Percentiles rank a stretch among this genome's conserved stretches.
Conservation (phyloP, 148 eudicot species). For the Drosera capensis region DNA sequence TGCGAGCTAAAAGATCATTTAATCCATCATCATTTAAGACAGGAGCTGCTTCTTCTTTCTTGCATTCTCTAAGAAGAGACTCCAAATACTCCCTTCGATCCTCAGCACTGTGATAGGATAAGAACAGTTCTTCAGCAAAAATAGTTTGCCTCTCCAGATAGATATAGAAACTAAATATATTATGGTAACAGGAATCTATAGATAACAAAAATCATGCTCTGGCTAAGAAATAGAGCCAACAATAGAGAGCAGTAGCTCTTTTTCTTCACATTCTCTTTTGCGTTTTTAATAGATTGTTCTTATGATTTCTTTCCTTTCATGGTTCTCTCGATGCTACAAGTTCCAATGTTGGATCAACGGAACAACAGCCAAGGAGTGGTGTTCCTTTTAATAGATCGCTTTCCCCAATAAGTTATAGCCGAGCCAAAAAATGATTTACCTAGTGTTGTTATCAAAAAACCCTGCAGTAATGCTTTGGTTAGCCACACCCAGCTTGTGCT, state of each 20-base stretch:
- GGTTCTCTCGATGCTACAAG: too few species aligned
- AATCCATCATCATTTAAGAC: slow-evolving; percentile 85
- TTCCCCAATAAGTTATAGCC: not conserved
- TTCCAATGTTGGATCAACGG: too few species aligned
- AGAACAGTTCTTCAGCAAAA: slow-evolving; percentile 2
- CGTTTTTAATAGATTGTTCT: too few species aligned
- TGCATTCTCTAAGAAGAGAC: slow-evolving; percentile 78
- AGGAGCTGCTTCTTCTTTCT: slow-evolving; percentile 97
- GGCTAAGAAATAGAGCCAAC: too few species aligned
- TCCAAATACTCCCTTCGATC: slow-evolving; percentile 98
- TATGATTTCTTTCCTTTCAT: too few species aligned
- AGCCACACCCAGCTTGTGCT: slow-evolving; percentile 98
- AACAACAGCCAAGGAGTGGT: too few species aligned
- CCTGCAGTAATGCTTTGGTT: slow-evolving; percentile 99
- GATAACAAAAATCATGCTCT: not conserved
- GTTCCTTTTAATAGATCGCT: too few species aligned
- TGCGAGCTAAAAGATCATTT: slow-evolving; percentile 88
- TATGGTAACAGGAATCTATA: not conserved
- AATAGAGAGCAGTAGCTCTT: too few species aligned
- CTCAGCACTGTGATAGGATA: slow-evolving; percentile 57
- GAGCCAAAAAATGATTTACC: slow-evolving; percentile 28
- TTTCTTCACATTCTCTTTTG: too few species aligned
- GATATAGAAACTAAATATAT: too few species aligned
- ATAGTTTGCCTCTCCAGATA: not conserved
- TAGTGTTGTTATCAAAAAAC: slow-evolving; percentile 94